Evolutionary conservation across 106 monocot species (phyloP), one percentile per base, ranked within the genome.

Genomic region (Dendrobium nobile): DNA sequence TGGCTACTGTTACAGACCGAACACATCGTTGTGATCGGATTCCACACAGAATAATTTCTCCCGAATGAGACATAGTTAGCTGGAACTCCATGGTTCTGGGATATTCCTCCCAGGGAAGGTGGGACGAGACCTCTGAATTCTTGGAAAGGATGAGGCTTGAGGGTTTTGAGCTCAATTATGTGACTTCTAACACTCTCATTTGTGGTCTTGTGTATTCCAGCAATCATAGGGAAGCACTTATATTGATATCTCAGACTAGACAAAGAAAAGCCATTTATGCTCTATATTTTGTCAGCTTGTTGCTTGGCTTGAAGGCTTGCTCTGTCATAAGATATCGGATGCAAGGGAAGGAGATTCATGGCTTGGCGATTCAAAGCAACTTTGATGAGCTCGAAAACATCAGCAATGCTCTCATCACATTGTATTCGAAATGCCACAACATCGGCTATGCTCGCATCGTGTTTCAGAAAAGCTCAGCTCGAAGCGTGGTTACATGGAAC

Each of bases 21-120:
- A n/a, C n/a, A n/a, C n/a, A n/a, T n/a, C n/a, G n/a, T n/a, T n/a
- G n/a, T n/a, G n/a, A n/a, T n/a, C n/a, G n/a, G n/a, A n/a, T n/a
- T n/a, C n/a, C n/a, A n/a, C n/a, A n/a, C n/a, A n/a, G n/a, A n/a
- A n/a, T n/a, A n/a, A n/a, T n/a, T n/a, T n/a, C n/a, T n/a, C n/a
- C 51, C 17, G 78, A 88, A 48, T 82, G 87, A 75, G 89, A 92
- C 81, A 64, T 55, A 6, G 86, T 92, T 1, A 86, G 89, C 0
- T 92, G 89, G 92, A 92, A 92, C 51, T 42, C 80, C 4, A 86
- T 92, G 42, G 83, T 92, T 43, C 84, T 82, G 0, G 89, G 85
- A 13, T 92, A 88, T n/a, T 77, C 92, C 3, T 67, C 77, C 7
- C 77, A 20, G 41, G 84, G 86, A 28, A 81, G 77, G 75, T 88